Conservation (phyloP, 164 flowering plant genomes). For the Chimonanthus praecox region DNA sequence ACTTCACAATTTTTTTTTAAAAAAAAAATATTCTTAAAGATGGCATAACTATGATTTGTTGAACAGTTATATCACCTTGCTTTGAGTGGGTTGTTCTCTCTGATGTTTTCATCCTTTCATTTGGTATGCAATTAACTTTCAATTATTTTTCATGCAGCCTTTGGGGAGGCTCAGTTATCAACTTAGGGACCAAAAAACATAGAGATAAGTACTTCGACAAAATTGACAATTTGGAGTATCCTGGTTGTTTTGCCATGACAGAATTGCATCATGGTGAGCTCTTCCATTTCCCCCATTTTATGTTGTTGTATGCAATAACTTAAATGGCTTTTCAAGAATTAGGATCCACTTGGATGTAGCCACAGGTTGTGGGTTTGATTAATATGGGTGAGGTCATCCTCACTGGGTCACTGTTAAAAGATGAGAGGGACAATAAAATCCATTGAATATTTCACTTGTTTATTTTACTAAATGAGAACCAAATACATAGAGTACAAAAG, state of each 20-base stretch:
- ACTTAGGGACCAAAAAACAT: conserved; percentile 87
- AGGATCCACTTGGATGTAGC: neutral
- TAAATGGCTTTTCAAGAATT: neutral
- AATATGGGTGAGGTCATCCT: neutral
- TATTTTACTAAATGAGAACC: too few species aligned
- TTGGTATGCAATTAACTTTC: neutral
- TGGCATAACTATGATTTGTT: neutral
- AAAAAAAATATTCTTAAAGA: too few species aligned
- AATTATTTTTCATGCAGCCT: conserved; percentile 41
- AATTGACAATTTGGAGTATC: conserved; percentile 77
- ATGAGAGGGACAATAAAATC: too few species aligned
- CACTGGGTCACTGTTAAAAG: too few species aligned
- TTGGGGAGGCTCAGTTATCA: conserved; percentile 89
- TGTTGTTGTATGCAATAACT: neutral
- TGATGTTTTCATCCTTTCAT: neutral
- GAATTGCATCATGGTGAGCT: conserved; percentile 90
- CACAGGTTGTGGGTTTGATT: neutral
- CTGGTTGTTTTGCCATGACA: conserved; percentile 99
- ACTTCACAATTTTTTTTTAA: too few species aligned
- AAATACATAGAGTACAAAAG: too few species aligned
- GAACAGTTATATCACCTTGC: neutral
- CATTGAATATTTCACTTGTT: too few species aligned
- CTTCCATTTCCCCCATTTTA: neutral
- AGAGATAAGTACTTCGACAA: conserved; percentile 74
- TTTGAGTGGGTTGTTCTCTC: neutral